phyloP scores from a whole-genome alignment of 148 eudicot species.

The Cornus suecica region DNA sequence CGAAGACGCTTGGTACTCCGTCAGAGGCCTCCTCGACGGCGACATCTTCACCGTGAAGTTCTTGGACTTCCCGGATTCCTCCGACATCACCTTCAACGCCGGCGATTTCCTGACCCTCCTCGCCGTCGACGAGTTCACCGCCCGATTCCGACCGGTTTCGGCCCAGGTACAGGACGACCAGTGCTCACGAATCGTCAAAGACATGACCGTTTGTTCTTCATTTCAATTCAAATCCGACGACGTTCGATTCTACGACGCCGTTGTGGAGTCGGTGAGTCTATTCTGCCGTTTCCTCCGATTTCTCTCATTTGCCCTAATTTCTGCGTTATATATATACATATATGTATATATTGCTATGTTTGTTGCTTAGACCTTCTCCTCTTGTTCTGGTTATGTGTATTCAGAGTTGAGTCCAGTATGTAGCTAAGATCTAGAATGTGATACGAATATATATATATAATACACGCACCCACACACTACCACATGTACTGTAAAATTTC shows the following conservation, averaged over 20 bases:
- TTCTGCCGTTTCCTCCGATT: neutral
- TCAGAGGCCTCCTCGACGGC: conserved; percentile 12
- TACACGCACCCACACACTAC: too few relatives aligned
- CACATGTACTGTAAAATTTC: too few relatives aligned
- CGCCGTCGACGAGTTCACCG: conserved; percentile 22
- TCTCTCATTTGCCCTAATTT: neutral
- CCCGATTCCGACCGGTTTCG: conserved; percentile 39
- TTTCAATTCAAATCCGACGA: conserved; percentile 6
- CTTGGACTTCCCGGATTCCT: conserved; percentile 21
- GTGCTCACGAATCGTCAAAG: conserved; percentile 29
- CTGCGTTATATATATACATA: neutral
- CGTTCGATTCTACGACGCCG: conserved; percentile 56
- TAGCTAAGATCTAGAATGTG: too few relatives aligned
- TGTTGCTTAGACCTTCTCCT: too few relatives aligned
- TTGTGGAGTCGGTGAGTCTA: conserved; percentile 46
- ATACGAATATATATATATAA: too few relatives aligned
- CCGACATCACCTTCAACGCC: conserved; percentile 17
- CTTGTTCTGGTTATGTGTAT: too few relatives aligned
- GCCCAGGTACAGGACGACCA: conserved; percentile 42
- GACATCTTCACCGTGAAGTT: conserved; percentile 37
- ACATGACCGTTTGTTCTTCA: conserved; percentile 45
- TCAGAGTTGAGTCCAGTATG: too few relatives aligned
- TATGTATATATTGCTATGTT: too few relatives aligned
- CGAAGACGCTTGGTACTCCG: conserved; percentile 59
- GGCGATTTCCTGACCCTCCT: conserved; percentile 14